Base-by-base conservation (phyloP, 352 stramenopile genomes). In the Phytopythium aichiense region DNA sequence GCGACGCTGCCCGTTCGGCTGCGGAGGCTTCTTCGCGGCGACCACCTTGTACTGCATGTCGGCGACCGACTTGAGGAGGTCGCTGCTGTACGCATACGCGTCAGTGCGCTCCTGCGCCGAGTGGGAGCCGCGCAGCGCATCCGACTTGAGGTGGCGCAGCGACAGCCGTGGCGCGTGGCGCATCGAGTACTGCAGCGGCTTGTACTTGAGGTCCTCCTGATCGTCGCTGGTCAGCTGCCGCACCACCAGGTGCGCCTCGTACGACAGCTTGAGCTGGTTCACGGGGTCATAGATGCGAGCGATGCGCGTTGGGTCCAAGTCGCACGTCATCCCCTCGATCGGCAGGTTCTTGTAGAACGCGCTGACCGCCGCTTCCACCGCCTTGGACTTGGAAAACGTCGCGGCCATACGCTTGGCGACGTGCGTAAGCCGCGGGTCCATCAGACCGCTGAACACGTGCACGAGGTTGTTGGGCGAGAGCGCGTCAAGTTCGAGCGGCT, bases 201-300 rank as follows among this genome's bases (percentile, higher is more conserved):
- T 92, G 71, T 92, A 92, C 66, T 89, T 92, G 60, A 89, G 66
- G 23, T 59, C 57, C 43, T 53, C 61, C 8, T 43, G 38, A 22
- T 59, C 60, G 49, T 72, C 58, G 8, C 57, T 46, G 4, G 67
- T 77, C 11, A 87, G 37, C 49, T 80, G 72, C 30, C 81, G 74
- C n/a, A 89, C 72, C 16, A 87, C 80, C 45, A 86, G 33, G 25
- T 83, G 65, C 1, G 77, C 82, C 40, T 92, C 85, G 55, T 92
- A 91, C 22, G 77, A 91, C 12, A 94, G 64, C 64, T 94, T 94
- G 42, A 94, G 71, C 57, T 87, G 60, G 53, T 81, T 65, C 30
- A 69, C 59, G 1, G 72, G 69, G 56, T 91, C 77, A 60, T 91
- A 92, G 13, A 92, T 77, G 25, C 79, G 77, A 38, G 85, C 85